Percentiles rank a stretch among this genome's conserved stretches.
Conservation (phyloP, 306 rosid genomes). For the Dicorynia guianensis region DNA sequence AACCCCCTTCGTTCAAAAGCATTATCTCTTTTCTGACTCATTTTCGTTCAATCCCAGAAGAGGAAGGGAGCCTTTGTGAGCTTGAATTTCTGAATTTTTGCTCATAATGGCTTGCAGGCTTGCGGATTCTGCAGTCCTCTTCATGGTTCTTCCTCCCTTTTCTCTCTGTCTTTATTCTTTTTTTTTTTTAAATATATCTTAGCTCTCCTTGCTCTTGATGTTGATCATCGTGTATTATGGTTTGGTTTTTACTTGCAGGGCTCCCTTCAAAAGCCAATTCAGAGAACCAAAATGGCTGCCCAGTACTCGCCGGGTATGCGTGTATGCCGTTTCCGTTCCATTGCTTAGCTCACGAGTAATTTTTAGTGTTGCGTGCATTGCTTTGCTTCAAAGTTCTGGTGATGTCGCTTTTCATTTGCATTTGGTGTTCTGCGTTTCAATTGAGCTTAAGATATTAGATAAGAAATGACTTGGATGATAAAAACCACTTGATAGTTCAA, state of each 20-base stretch:
- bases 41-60: neutral
- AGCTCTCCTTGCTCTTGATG: neutral
- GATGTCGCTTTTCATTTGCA: slow-evolving; percentile 15
- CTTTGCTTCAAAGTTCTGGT: neutral
- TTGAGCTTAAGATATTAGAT: slow-evolving; percentile 15
- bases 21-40: neutral
- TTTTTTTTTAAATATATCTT: neutral
- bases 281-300: slow-evolving; percentile 48
- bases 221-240: neutral
- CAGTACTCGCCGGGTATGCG: slow-evolving; percentile 61
- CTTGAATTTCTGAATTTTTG: slow-evolving; percentile 26
- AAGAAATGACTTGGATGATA: slow-evolving; percentile 4
- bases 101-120: slow-evolving; percentile 74
- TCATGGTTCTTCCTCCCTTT: slow-evolving; percentile 46
- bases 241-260: slow-evolving; percentile 54
- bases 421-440: neutral
- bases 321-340: too few species aligned
- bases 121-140: slow-evolving; percentile 66
- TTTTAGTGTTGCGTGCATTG: neutral
- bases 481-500: neutral
- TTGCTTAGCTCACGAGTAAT: neutral
- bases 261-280: slow-evolving; percentile 58
- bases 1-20: neutral
- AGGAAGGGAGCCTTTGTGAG: slow-evolving; percentile 34
- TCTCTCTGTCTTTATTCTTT: too few species aligned